Base-by-base conservation (phyloP, 1,284 basidiomycete species). In the Moesziomyces parantarcticus region DNA sequence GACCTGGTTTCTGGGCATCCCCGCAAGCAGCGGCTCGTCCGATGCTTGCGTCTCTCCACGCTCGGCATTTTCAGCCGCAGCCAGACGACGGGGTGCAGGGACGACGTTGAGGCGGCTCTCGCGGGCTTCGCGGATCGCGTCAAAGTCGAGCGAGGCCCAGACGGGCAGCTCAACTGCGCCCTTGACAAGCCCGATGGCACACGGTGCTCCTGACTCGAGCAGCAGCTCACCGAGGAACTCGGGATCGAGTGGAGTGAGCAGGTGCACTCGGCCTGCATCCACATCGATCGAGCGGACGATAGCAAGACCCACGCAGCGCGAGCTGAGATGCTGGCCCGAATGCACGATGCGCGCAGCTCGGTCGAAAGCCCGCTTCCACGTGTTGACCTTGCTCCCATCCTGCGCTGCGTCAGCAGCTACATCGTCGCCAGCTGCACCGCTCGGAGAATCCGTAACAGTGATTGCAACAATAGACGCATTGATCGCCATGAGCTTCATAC, bases 111-210 rank as follows among this genome's bases (percentile, higher is more conserved):
- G 54, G 23, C 55, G 58, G 41, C 62, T 61, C 41, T 72, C 69
- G 13, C 67, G 42, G 3, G 73, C 71, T 23, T 75, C 75, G 20
- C 57, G 60, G 39, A 74, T 66, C 3, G 76, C 54, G 6, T 87
- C 85, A 84, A 89, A 91, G 84, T 97, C 93, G 49, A 97, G 85
- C 89, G 94, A 90, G 0, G 91, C 93, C 88, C 90, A 92, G 0
- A 94, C 85, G 0, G 94, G 94, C 0, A 97, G 85, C 80, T 96
- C 93, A 72, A 97, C 86, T 76, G 92, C 92, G 5, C 94, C 94
- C 80, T 92, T 92, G 39, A 94, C 89, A 1, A 96, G 59, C 43
- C 72, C 89, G 7, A 94, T 16, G 92, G 86, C 1, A 91, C 34
- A 6, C 11, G 6, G 6, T 29, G 92, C 26, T 7, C 32, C 41